Evolutionary conservation across 2,329 filamentous ascomycete genomes (phyloP), one percentile per base, ranked within the genome.

Genomic region (Aspergillus fructus): DNA sequence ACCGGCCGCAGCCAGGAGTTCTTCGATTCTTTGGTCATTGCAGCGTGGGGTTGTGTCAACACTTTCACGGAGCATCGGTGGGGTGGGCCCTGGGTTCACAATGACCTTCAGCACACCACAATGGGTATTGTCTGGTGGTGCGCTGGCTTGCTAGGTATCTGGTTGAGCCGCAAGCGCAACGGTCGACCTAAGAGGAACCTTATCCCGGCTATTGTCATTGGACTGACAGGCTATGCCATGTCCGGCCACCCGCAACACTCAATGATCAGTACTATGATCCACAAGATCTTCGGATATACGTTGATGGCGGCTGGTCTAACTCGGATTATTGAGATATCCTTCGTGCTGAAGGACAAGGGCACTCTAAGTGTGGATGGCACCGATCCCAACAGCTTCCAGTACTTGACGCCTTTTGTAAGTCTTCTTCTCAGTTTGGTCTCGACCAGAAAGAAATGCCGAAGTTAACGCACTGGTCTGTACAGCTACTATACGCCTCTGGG

Each of bases 61-160:
- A 97, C 94, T 8, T 97, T 99, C 66, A 99, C 94, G 17, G 94
- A 97, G 75, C 94, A 99, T 72, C 86, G 89, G 52, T 99, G 94
- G 94, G 94, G 94, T 54, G 82, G 82, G 1, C 83, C 85, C 0
- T 99, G 94, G 94, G 91, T 89, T 52, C 86, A 85, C 75, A 97
- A 97, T 70, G 94, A 99, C 74, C 86, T 96, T 78, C 93, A 99
- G 74, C 94, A 99, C 74, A 99, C 94, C 0, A 91, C 90, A n/a
- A 97, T 99, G 93, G 94, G 94, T n/a, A 86, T 99, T 61, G 87
- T 99, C 51, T 99, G 94, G 94, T 99, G 93, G 93, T 90, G 87
- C 67, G 93, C 94, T 7, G 94, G 94, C 23, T 79, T 99, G 30
- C 84, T 93, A 11, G 94, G 94, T 42, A 83, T 99, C 52, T 99